Evolutionary conservation across 2,329 filamentous ascomycete species (phyloP), one percentile per base, ranked within the genome.

Genomic region (Cyphellophora europaea): DNA sequence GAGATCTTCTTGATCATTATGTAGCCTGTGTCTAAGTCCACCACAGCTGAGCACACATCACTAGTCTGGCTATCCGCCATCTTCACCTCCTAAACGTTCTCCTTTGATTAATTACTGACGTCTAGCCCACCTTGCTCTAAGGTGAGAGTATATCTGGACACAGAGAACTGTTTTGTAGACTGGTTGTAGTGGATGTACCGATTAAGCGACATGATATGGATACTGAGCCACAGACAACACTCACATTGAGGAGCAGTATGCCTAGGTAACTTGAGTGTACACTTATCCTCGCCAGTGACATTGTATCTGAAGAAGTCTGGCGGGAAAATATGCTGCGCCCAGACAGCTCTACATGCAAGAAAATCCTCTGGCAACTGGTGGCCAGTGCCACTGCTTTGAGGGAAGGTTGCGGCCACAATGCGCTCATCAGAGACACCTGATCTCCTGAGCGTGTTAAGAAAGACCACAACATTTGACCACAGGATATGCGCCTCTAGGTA

Each of bases 311-410:
- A 77, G 57, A 72, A 77, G 3, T 56, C 53, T 2, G 58, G 41
- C 0, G 68, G 67, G 39, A 69, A 72, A 43, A 67, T 69, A 34
- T 63, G 66, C 1, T 47, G 28, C 40, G 67, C 58, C 33, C 63
- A 66, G 66, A 70, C 75, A 15, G 70, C 50, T 2, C 74, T 74
- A 15, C 72, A 63, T 6, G 77, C 66, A 2, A 66, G 49, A 42
- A 71, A 77, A 42, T 79, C 75, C 43, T 79, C 75, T 0, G 71
- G 66, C 2, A 79, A 48, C 33, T 74, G 71, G 6, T 60, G 49
- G 5, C 53, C 55, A 13, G 59, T 55, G 3, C 45, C 55, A 35
- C 59, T 53, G 21, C 54, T 47, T 21, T 47, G 38, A 13, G 68
- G 65, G 41, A 74, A 71, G 0, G 51, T 38, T 23, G 53, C 37